Conservation (phyloP, 2,329 filamentous ascomycete genomes). For the Capronia americana region DNA sequence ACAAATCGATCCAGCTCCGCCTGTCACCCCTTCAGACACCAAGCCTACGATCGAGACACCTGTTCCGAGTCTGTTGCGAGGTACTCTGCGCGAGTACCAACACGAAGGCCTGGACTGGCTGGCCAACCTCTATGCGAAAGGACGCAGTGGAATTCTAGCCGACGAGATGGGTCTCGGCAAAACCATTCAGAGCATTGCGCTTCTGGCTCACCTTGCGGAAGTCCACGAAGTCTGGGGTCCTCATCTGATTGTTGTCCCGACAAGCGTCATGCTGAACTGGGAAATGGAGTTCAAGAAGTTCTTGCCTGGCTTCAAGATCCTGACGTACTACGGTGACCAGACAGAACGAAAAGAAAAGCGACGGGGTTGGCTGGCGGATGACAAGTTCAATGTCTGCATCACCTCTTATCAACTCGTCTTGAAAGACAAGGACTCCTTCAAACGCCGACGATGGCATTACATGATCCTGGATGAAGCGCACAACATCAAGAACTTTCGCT, state of each 20-base stretch:
- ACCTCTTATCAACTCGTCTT: conserved; percentile 97
- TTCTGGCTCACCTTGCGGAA: conserved; percentile 90
- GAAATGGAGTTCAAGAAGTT: conserved; percentile 99
- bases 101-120: conserved; percentile 98
- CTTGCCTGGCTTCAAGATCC: conserved; percentile 95
- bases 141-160: conserved; percentile 93
- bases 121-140: conserved; percentile 86
- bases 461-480: conserved; percentile 98
- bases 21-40: conserved; percentile 34
- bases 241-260: conserved; percentile 93
- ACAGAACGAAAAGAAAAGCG: conserved; percentile 92
- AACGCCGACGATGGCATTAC: conserved; percentile 92
- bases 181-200: conserved; percentile 95
- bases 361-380: conserved; percentile 89
- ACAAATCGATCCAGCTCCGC: conserved; percentile 39
- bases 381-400: conserved; percentile 95
- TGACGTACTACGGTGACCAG: conserved; percentile 93
- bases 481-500: conserved; percentile 99
- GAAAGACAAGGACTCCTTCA: conserved; percentile 92
- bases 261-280: conserved; percentile 99
- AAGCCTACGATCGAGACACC: conserved; percentile 40
- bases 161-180: conserved; percentile 99
- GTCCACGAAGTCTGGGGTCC: conserved; percentile 93
- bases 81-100: conserved; percentile 91
- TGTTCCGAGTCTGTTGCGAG: conserved; percentile 77